Evolutionary conservation across 176 grass and related monocot species (phyloP).

Genomic region (Guadua angustifolia): DNA sequence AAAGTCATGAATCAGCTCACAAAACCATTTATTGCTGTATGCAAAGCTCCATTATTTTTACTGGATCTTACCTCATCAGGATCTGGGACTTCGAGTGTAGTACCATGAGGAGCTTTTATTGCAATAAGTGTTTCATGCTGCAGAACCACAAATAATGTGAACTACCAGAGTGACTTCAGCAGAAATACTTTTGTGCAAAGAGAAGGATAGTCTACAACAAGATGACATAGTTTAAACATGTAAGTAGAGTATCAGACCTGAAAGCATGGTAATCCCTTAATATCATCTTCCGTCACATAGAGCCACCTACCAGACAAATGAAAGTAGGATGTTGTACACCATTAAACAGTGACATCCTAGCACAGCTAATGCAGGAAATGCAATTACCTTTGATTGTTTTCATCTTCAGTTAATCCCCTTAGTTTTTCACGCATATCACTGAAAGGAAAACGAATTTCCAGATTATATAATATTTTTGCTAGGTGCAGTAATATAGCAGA

Average conservation of each 20-base stretch:
- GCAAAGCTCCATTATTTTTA: constrained; percentile 17
- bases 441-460: constrained; percentile 33
- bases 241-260: constrained; percentile 61
- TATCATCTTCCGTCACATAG: constrained; percentile 97
- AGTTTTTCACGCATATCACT: constrained; percentile 92
- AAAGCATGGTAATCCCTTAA: constrained; percentile 92
- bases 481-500: constrained; percentile 1
- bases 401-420: constrained; percentile 87
- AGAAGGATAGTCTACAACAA: constrained; percentile 12
- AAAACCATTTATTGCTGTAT: background rate
- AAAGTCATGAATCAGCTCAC: background rate
- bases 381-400: constrained; percentile 84
- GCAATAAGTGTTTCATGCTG: constrained; percentile 97
- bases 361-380: constrained; percentile 31
- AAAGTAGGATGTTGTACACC: background rate
- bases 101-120: constrained; percentile 97
- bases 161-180: background rate
- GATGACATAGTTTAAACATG: constrained; percentile 18
- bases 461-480: constrained; percentile 38
- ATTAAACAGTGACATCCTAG: constrained; percentile 19
- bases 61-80: constrained; percentile 56
- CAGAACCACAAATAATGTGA: constrained; percentile 30
- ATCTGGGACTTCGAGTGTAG: constrained; percentile 54
- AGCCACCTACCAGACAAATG: constrained; percentile 72
- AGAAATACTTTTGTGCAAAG: constrained; percentile 17